These are phyloP conservation scores for Leccinum imitatum DNA, from an alignment of 768 basidiomycete species.

Conservation along the genomic window DNA sequence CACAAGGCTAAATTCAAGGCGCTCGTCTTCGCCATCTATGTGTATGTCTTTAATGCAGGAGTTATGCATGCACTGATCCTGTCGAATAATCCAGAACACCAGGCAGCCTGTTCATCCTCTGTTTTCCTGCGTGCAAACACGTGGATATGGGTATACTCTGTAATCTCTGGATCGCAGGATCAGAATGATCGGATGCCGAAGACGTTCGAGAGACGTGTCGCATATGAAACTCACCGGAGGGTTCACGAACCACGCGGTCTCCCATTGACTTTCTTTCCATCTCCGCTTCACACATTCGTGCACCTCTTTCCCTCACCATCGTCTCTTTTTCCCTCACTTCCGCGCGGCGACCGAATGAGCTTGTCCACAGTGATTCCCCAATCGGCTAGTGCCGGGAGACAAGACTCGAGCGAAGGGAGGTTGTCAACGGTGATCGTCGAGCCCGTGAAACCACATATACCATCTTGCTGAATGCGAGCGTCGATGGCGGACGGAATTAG, in stretches of 20 bases:
- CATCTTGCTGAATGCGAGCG: slow-evolving; percentile 66
- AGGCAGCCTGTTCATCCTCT: slow-evolving; percentile 20
- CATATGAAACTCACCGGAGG: slow-evolving; percentile 61
- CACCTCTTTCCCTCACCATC: slow-evolving; percentile 56
- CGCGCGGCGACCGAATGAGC: slow-evolving; percentile 51
- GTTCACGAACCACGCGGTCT: slow-evolving; percentile 91
- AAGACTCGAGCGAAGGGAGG: slow-evolving; percentile 56
- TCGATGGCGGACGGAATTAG: slow-evolving; percentile 52
- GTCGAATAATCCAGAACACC: slow-evolving; percentile 12
- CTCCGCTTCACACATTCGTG: slow-evolving; percentile 58
- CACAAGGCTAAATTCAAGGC: not conserved
- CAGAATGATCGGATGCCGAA: not conserved
- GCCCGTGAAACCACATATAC: slow-evolving; percentile 83
- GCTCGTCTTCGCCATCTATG: slow-evolving; percentile 8
- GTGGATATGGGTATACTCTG: slow-evolving; percentile 89
- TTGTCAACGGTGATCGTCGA: slow-evolving; percentile 48
- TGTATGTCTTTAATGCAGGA: slow-evolving; percentile 4
- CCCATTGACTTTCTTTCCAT: slow-evolving; percentile 78
- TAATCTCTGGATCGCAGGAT: slow-evolving; percentile 50
- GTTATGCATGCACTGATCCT: not conserved
- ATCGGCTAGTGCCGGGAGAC: slow-evolving; percentile 61
- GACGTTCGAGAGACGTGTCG: not conserved
- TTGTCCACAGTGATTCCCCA: slow-evolving; percentile 69
- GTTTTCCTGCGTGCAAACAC: slow-evolving; percentile 71
- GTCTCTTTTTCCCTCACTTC: slow-evolving; percentile 54